Conservation (phyloP, 2,329 filamentous ascomycete genomes). For the Talaromyces sp. region DNA sequence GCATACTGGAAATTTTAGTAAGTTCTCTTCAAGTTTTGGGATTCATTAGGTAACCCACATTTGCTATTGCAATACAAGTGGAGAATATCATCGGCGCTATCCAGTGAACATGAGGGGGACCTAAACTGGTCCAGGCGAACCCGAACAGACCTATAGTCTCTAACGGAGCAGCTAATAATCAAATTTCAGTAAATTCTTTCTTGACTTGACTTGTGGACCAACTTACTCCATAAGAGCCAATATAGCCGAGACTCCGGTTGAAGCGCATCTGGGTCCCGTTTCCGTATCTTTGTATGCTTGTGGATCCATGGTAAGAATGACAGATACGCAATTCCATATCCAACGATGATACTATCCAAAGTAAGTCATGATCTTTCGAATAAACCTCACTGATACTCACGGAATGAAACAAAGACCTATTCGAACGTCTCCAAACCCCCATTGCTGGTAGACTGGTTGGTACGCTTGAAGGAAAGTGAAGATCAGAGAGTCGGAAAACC, state of each 20-base stretch:
- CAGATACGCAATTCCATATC: slow-evolving; percentile 56
- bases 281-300: slow-evolving; percentile 40
- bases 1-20: slow-evolving; percentile 27
- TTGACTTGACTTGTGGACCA: background rate
- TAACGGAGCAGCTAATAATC: slow-evolving; percentile 49
- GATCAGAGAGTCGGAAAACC: slow-evolving; percentile 63
- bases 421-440: slow-evolving; percentile 52
- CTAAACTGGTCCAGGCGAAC: slow-evolving; percentile 59
- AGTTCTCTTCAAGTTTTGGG: background rate
- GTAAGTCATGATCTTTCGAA: background rate
- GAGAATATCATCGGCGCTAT: slow-evolving; percentile 60
- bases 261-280: slow-evolving; percentile 44
- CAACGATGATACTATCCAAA: slow-evolving; percentile 45
- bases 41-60: slow-evolving; percentile 38
- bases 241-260: slow-evolving; percentile 62
- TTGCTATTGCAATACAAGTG: slow-evolving; percentile 58
- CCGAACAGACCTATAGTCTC: slow-evolving; percentile 59
- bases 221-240: slow-evolving; percentile 53
- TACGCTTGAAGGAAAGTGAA: slow-evolving; percentile 66
- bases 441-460: slow-evolving; percentile 57
- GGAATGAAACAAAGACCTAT: slow-evolving; percentile 55
- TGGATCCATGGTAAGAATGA: slow-evolving; percentile 54
- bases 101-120: slow-evolving; percentile 55
- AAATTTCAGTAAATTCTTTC: slow-evolving; percentile 2
- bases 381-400: slow-evolving; percentile 26